Evolutionary conservation across 306 rosid genomes (phyloP), one percentile per base, ranked within the genome.

Genomic region (Vigna angularis): DNA sequence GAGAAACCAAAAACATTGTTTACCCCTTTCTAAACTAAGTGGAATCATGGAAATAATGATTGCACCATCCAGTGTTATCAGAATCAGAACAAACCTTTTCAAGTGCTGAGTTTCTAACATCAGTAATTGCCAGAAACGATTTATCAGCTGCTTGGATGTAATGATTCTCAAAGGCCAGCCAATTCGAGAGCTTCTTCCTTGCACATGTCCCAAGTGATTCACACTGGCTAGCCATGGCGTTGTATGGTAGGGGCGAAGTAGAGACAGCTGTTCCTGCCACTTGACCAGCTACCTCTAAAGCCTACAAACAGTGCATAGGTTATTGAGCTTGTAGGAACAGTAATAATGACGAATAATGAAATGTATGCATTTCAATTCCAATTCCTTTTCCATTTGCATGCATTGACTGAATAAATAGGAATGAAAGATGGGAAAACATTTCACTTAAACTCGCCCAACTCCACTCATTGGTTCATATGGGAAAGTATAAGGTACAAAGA

Each of bases 271-370:
- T 75, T 84, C 98, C 99, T 0, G 93, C 97, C 55, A 96, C 99
- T 66, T 93, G 96, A 82, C 99, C 93, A 2, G 99, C 99, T 45
- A 93, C 98, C 88, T 90, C 97, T 47, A 96, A 90, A 51, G 99
- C 99, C 99, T 96, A 58, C 48, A 84, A 83, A 40, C 22, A 80
- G 2, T 18, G 45, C 14, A 79, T 17, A 42, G 20, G 22, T 10
- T 20, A 9, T 49, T 73, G 66, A 73, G 83, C 73, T 48, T 3
- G 36, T 20, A 34, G 66, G 48, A 76, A 52, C 13, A 65, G 12
- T 32, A 45, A 62, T 47, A 18, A 47, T 24, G 24, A 47, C 15
- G 47, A 14, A 82, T 17, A 34, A 20, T 2, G 16, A 38, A 26
- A 55, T 38, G 7, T 3, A 49, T 26, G 59, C 61, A 75, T 59